Conservation (phyloP, 352 stramenopile species). For the Globisporangium viniferum region DNA sequence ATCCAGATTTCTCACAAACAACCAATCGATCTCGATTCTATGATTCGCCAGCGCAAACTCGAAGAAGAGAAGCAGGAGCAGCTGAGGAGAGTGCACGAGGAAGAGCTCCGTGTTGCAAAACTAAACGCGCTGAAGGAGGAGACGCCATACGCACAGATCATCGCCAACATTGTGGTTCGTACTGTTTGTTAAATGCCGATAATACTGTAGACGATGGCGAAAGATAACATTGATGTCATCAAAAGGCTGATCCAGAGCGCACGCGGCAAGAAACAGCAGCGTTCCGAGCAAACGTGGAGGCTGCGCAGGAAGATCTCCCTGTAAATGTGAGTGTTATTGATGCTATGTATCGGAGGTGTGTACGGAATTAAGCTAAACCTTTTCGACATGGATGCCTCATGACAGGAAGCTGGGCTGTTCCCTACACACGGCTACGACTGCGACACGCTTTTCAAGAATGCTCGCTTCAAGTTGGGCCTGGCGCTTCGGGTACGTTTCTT, state of each 20-base stretch:
- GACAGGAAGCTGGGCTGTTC: conserved; percentile 66
- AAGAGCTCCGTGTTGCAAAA: conserved; percentile 39
- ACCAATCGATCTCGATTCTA: background rate
- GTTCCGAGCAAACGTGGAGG: conserved; percentile 66
- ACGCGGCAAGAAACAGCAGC: conserved; percentile 67
- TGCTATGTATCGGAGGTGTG: background rate
- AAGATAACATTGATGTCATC: background rate
- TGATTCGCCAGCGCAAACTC: conserved; percentile 44
- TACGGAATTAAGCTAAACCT: background rate
- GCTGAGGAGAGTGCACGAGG: conserved; percentile 18
- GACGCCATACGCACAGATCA: conserved; percentile 63
- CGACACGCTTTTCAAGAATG: conserved; percentile 77
- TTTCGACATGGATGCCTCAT: background rate
- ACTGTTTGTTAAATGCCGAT: background rate
- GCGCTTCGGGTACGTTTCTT: conserved; percentile 45
- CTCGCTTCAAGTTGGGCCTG: conserved; percentile 75
- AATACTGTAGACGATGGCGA: background rate
- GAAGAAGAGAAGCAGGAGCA: conserved; percentile 38
- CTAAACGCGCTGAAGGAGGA: conserved; percentile 63
- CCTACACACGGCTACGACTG: conserved; percentile 73
- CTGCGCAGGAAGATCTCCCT: conserved; percentile 47
- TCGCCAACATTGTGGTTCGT: conserved; percentile 53
- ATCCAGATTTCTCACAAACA: no score
- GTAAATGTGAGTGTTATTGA: conserved; percentile 34
- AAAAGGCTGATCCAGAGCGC: conserved; percentile 55